phyloP scores from a whole-genome alignment of 768 basidiomycete species.

The Termitomyces sp. region DNA sequence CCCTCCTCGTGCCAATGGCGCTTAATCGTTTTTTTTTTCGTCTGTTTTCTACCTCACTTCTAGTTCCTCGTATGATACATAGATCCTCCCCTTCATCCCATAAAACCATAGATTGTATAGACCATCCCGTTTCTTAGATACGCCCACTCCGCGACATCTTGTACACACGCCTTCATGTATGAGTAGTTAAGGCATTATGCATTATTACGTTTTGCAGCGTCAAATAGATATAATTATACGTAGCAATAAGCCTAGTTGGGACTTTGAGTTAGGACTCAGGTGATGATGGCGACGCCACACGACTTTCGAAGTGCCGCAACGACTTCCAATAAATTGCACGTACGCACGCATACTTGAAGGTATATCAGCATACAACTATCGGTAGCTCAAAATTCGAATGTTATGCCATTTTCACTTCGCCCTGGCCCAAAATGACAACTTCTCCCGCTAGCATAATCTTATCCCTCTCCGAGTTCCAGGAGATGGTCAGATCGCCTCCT shows the following conservation, averaged over 20 bases:
- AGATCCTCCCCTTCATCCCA: not conserved
- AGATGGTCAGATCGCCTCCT: constrained; percentile 36
- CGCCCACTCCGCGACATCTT: not conserved
- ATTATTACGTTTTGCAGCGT: not conserved
- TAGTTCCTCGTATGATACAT: not conserved
- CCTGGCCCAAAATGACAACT: constrained; percentile 30
- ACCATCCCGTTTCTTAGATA: not conserved
- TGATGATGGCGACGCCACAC: not conserved
- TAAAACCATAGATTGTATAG: constrained; percentile 4
- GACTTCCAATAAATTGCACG: not conserved
- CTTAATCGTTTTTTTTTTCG: not conserved
- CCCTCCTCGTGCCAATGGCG: constrained; percentile 2
- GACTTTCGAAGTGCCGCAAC: not conserved
- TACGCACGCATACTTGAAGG: too few relatives aligned
- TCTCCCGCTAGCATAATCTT: constrained; percentile 35
- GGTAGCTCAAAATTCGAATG: not conserved
- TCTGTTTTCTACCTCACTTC: not conserved
- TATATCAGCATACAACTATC: not conserved
- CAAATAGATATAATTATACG: not conserved
- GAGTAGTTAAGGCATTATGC: not conserved
- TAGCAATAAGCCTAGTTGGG: not conserved
- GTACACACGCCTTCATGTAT: not conserved
- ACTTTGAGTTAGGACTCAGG: too few relatives aligned
- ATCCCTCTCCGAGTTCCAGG: constrained; percentile 31
- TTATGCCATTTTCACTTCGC: constrained; percentile 13